Evolutionary conservation across 305 asterid species (phyloP).

Genomic region (Vinca major): DNA sequence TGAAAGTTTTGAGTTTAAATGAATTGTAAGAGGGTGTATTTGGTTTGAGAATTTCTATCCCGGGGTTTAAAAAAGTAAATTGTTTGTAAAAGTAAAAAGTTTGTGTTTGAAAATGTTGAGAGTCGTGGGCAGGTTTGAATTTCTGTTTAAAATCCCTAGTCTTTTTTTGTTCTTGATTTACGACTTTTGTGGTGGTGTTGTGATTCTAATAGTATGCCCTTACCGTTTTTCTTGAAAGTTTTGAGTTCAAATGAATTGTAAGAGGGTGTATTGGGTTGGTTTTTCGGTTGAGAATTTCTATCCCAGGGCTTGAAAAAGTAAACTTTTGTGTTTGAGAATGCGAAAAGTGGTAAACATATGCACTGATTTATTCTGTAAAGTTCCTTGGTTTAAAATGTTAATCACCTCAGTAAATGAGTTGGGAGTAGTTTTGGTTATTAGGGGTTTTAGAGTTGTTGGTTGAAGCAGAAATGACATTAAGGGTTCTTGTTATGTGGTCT

Average conservation of each 20-base stretch:
- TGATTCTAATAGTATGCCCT: not conserved
- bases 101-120: conserved; percentile 23
- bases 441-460: not conserved
- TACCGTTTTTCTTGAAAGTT: not conserved
- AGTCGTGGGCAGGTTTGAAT: conserved; percentile 58
- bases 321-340: conserved; percentile 17
- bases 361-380: not conserved
- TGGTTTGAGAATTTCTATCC: too few species aligned
- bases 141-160: not conserved
- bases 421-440: not conserved
- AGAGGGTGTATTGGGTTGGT: not conserved
- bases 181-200: conserved; percentile 1
- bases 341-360: conserved; percentile 29
- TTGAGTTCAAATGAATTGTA: not conserved
- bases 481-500: not conserved
- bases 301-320: too few species aligned
- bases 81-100: too few species aligned
- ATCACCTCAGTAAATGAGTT: not conserved
- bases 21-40: not conserved
- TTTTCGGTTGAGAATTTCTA: too few species aligned
- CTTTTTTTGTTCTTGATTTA: not conserved
- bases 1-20: not conserved
- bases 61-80: too few species aligned
- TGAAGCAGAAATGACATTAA: not conserved
- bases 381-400: not conserved